These are phyloP conservation scores for Murraya paniculata DNA, from an alignment of 345 rosid genomes.

Conservation along the genomic window DNA sequence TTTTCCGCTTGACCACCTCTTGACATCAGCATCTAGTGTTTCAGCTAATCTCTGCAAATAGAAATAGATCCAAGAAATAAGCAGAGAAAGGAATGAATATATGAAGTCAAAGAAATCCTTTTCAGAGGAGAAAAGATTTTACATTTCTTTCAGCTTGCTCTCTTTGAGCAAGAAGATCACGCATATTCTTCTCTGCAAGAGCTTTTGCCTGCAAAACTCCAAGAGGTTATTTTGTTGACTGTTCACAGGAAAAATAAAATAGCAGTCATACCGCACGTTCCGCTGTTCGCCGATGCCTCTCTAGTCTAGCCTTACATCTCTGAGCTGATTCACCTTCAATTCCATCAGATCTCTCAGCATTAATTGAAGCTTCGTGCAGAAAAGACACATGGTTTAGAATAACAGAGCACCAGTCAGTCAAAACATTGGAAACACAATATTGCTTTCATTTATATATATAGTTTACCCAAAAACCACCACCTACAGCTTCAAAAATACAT, in stretches of 20 bases:
- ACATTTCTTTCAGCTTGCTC: slow-evolving; percentile 93
- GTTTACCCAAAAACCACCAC: background rate
- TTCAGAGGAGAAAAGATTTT: slow-evolving; percentile 15
- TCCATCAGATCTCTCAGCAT: slow-evolving; percentile 39
- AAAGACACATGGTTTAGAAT: slow-evolving; percentile 12
- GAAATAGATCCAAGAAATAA: slow-evolving; percentile 17
- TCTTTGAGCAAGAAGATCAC: slow-evolving; percentile 83
- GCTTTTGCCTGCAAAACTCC: slow-evolving; percentile 74
- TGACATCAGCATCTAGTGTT: slow-evolving; percentile 85
- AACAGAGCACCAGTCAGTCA: background rate
- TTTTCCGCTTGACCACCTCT: slow-evolving; percentile 93
- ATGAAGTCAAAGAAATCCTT: slow-evolving; percentile 8
- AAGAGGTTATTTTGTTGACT: background rate
- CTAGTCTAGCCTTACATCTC: slow-evolving; percentile 90
- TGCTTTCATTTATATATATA: background rate
- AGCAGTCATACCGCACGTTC: slow-evolving; percentile 72
- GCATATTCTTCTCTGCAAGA: slow-evolving; percentile 90
- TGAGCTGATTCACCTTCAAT: slow-evolving; percentile 88
- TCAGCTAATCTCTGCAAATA: slow-evolving; percentile 78
- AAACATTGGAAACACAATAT: slow-evolving; percentile 1
- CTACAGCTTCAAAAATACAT: slow-evolving; percentile 9
- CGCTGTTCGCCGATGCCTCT: slow-evolving; percentile 86
- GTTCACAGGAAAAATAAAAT: background rate
- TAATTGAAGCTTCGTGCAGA: slow-evolving; percentile 27
- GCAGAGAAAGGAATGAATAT: slow-evolving; percentile 1